Evolutionary conservation across 371 early-diverging fungal species (phyloP).

Genomic region (Lichtheimia corymbifera): DNA sequence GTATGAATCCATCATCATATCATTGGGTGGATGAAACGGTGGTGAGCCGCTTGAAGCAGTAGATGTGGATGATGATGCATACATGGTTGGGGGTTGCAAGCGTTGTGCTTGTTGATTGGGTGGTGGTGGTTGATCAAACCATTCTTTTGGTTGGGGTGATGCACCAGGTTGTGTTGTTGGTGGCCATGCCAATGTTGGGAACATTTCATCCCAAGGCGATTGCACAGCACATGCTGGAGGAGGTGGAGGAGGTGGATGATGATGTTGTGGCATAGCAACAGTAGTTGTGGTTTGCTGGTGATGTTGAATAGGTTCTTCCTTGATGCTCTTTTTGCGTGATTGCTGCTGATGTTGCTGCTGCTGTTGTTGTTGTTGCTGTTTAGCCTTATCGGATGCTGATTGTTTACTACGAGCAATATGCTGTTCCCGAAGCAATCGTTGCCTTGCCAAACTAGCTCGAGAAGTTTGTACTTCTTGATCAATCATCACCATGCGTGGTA

Average conservation of each 20-base stretch:
- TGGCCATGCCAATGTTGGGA: neutral
- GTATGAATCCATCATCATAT: constrained; percentile 9
- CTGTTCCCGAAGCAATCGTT: constrained; percentile 36
- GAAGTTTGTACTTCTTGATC: constrained; percentile 44
- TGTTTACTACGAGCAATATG: constrained; percentile 34
- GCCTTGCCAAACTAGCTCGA: constrained; percentile 37
- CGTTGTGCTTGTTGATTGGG: constrained; percentile 1
- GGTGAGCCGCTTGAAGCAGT: constrained; percentile 5
- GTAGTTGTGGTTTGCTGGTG: neutral
- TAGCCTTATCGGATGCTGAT: neutral
- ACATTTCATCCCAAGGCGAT: constrained; percentile 4
- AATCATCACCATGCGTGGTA: constrained; percentile 26
- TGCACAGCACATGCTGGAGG: neutral
- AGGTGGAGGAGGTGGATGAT: neutral
- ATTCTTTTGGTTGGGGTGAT: neutral
- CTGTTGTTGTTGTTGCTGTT: constrained; percentile 1
- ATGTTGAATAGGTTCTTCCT: neutral
- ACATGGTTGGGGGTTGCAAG: neutral
- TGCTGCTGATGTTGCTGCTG: constrained; percentile 3
- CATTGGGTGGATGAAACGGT: constrained; percentile 7
- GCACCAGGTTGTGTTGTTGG: neutral
- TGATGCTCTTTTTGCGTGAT: neutral
- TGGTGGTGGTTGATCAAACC: constrained; percentile 1
- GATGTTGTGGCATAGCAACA: neutral
- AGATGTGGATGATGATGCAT: constrained; percentile 8